Evolutionary conservation across 2,329 filamentous ascomycete species (phyloP), one percentile per base, ranked within the genome.

Genomic region (Sporothrix phasma): DNA sequence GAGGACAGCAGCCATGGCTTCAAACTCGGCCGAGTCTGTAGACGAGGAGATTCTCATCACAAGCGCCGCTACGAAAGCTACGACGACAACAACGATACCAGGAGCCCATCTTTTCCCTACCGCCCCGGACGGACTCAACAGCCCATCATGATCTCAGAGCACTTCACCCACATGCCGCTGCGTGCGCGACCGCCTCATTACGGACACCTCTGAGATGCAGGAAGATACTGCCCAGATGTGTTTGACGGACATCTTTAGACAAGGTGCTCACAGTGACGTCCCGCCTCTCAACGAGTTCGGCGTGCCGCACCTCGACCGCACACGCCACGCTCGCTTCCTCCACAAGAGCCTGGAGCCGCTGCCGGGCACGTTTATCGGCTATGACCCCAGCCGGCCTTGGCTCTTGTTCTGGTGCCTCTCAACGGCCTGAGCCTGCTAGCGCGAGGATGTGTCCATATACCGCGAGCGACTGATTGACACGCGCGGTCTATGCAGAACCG

Each of bases 301-400:
- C 15, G 78, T 97, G 41, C 89, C 91, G 15, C 81, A 80, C 64
- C 82, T 99, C n/a, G 82, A 87, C 69, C 85, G 88, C 47, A 77
- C 77, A 66, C 78, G 78, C 47, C 86, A 88, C 75, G 78, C 84
- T 65, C 75, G 73, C 39, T 92, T 90, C 72, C 76, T 92, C 59
- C 80, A 81, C 68, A 80, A 79, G 68, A 79, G 78, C 69, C 76
- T 88, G 37, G 78, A 78, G 26, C 79, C 78, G 58, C 84, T 95
- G 66, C 90, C 93, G 0, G 77, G 82, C 7, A 79, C 78, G 3
- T 96, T 88, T 75, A 85, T 88, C 61, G 81, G 81, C 58, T 84
- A 92, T 69, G 94, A 99, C 78, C 88, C 94, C 37, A 92, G 89
- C 72, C 81, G 93, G 63, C 92, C 94, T 10, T 99, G 94, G 94